Evolutionary conservation across 768 basidiomycete species (phyloP).

Genomic region (Russula dissimulans): DNA sequence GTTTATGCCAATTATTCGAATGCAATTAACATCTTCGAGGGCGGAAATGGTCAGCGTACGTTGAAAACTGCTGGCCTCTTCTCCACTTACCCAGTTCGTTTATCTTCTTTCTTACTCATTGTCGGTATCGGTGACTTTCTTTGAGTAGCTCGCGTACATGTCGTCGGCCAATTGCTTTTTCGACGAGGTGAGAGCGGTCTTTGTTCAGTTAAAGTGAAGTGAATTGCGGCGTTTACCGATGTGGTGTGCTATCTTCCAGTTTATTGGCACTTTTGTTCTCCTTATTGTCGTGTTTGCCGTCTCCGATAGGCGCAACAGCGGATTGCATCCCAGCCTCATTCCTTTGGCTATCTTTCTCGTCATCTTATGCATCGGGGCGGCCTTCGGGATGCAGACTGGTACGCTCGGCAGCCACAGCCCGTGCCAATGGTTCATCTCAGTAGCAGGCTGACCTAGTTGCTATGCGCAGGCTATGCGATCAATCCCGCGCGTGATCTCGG

Average conservation of each 20-base stretch:
- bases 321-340: conserved; percentile 41
- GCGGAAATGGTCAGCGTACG: conserved; percentile 44
- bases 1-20: conserved; percentile 57
- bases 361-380: conserved; percentile 46
- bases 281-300: conserved; percentile 45
- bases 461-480: conserved; percentile 41
- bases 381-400: conserved; percentile 52
- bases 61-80: conserved; percentile 50
- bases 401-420: neutral
- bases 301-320: conserved; percentile 43
- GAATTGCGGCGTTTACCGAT: neutral
- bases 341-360: conserved; percentile 48
- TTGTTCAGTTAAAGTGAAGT: too few species aligned
- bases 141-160: conserved; percentile 32
- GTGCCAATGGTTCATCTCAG: neutral
- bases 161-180: conserved; percentile 38
- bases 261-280: conserved; percentile 48
- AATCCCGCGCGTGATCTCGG: conserved; percentile 71
- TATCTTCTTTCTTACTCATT: neutral
- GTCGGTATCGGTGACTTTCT: neutral
- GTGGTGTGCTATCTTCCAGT: conserved; percentile 27
- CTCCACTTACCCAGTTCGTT: conserved; percentile 50
- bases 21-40: conserved; percentile 57
- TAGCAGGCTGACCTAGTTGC: neutral
- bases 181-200: conserved; percentile 28